Conservation (phyloP, 352 stramenopile genomes). For the Phytopythium aichiense region DNA sequence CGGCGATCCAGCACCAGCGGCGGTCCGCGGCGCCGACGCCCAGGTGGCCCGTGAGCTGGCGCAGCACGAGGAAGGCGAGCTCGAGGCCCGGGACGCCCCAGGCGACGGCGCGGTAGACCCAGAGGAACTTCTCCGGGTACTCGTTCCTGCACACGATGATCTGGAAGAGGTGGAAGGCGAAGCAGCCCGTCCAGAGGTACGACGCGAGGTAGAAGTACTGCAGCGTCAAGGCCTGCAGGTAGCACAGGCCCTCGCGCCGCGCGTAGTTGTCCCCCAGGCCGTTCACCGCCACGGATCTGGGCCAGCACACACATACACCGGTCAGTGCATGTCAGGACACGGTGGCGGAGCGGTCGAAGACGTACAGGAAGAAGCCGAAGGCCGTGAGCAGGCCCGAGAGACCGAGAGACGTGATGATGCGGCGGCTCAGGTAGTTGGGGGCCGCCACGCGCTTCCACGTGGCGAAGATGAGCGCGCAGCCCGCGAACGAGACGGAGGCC, state of each 20-base stretch:
- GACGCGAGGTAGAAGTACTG: constrained; percentile 83
- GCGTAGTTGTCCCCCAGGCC: constrained; percentile 38
- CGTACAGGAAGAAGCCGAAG: constrained; percentile 59
- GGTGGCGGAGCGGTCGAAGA: too few relatives aligned
- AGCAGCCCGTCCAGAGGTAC: constrained; percentile 82
- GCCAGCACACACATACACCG: not conserved
- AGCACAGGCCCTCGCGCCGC: constrained; percentile 49
- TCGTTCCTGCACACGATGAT: constrained; percentile 84
- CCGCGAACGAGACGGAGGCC: constrained; percentile 56
- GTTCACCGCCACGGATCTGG: constrained; percentile 58
- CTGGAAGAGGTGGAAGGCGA: constrained; percentile 85
- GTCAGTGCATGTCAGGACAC: not conserved
- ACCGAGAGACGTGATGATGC: constrained; percentile 68
- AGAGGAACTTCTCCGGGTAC: constrained; percentile 64
- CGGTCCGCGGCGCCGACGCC: constrained; percentile 65
- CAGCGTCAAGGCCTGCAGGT: constrained; percentile 58
- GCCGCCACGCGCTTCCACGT: constrained; percentile 64
- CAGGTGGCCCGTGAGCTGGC: constrained; percentile 65
- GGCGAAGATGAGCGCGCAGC: constrained; percentile 63
- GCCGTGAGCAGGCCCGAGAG: constrained; percentile 55
- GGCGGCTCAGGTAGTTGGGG: constrained; percentile 65
- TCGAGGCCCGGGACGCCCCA: constrained; percentile 61
- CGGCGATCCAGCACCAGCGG: constrained; percentile 74
- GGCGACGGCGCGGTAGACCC: constrained; percentile 52
- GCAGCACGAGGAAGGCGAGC: constrained; percentile 51